Conservation (phyloP, 768 basidiomycete species). For the Kwoniella sp. region DNA sequence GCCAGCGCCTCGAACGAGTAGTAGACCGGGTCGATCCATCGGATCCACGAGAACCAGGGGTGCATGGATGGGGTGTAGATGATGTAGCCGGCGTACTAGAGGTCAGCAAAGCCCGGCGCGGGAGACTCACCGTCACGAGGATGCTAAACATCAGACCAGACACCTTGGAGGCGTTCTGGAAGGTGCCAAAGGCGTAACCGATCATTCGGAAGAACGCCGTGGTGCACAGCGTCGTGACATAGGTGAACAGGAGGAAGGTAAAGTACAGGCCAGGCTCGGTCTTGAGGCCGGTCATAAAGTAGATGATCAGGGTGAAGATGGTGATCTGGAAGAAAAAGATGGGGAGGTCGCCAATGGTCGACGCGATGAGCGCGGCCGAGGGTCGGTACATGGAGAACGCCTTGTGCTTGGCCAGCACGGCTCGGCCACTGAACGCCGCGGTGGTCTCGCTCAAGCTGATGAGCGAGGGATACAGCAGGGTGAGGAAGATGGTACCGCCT, state of each 20-base stretch:
- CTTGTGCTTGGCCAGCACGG: constrained; percentile 47
- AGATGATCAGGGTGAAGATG: constrained; percentile 44
- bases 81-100: constrained; percentile 33
- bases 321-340: constrained; percentile 46
- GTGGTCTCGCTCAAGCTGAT: constrained; percentile 41
- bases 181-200: constrained; percentile 40
- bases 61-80: constrained; percentile 41
- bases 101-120: not conserved
- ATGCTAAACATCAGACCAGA: constrained; percentile 41
- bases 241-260: constrained; percentile 29
- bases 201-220: constrained; percentile 43
- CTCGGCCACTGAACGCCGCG: constrained; percentile 43
- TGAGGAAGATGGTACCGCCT: constrained; percentile 75
- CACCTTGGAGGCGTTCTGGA: constrained; percentile 46
- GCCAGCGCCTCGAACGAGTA: constrained; percentile 44
- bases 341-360: constrained; percentile 53
- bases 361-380: constrained; percentile 52
- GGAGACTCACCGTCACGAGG: constrained; percentile 34
- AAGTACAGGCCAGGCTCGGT: constrained; percentile 31
- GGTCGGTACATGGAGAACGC: constrained; percentile 44
- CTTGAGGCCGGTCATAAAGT: constrained; percentile 40
- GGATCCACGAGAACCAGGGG: constrained; percentile 48
- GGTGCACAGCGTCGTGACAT: constrained; percentile 23
- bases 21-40: constrained; percentile 46
- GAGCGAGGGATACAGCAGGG: constrained; percentile 48